Conservation (phyloP, 1,284 basidiomycete genomes). For the Puccinia coronata region DNA sequence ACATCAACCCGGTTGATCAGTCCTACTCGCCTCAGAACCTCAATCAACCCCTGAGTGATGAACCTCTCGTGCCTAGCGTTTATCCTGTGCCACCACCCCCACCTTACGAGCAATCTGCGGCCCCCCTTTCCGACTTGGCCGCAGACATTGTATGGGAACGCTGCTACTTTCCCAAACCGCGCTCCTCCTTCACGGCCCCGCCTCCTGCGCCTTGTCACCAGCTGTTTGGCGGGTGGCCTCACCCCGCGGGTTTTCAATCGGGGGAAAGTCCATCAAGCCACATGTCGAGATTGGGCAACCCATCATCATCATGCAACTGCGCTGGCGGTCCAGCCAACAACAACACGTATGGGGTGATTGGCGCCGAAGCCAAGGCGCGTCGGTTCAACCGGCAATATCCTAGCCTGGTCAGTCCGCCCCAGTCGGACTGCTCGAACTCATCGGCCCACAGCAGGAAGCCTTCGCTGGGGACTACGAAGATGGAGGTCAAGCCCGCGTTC, state of each 20-base stretch:
- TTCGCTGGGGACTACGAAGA: conserved; percentile 26
- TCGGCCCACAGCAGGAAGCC: neutral
- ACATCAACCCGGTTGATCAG: neutral
- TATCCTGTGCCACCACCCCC: conserved; percentile 42
- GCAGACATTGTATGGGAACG: conserved; percentile 44
- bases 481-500: conserved; percentile 43
- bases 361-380: conserved; percentile 37
- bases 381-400: neutral
- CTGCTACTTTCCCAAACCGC: conserved; percentile 7
- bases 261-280: neutral
- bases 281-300: neutral
- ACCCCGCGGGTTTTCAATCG: neutral
- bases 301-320: neutral
- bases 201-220: neutral
- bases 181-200: neutral
- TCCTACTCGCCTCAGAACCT: neutral
- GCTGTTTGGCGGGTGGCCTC: neutral
- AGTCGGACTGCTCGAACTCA: neutral
- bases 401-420: neutral
- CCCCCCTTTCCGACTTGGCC: conserved; percentile 35
- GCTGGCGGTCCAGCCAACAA: neutral
- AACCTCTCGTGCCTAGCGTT: conserved; percentile 20
- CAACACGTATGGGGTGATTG: conserved; percentile 21
- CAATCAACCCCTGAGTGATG: neutral
- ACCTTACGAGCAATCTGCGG: conserved; percentile 44